A percentile compares a stretch with the other conserved stretches of the same genome.
phyloP scores from a whole-genome alignment of 257 asterid species.

The Plectranthus barbatus region DNA sequence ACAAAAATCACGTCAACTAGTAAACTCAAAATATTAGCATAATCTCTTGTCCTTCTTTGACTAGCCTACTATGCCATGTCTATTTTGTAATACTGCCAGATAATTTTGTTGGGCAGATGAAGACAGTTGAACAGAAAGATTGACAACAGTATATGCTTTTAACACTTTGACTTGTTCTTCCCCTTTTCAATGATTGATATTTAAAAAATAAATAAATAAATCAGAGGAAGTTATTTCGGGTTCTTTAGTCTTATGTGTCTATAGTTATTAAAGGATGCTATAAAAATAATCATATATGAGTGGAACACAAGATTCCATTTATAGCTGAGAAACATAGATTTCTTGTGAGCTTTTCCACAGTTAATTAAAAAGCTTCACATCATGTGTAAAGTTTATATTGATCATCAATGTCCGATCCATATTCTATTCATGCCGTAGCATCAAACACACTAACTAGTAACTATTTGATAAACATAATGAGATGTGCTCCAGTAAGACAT shows the following conservation, averaged over 20 bases:
- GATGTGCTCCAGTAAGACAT: not conserved
- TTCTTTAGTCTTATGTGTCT: not conserved
- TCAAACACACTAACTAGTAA: not conserved
- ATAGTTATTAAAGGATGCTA: not conserved
- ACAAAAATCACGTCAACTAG: not conserved
- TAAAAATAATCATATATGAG: not conserved
- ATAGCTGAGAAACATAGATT: not conserved
- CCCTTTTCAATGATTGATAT: not conserved
- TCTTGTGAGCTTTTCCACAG: not conserved
- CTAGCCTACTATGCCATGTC: not conserved
- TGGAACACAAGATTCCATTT: not conserved
- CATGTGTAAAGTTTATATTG: not conserved
- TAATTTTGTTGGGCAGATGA: not conserved
- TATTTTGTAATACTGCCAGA: not conserved
- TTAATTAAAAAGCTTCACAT: not conserved
- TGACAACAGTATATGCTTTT: not conserved
- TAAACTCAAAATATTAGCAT: not conserved
- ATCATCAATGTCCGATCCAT: not conserved
- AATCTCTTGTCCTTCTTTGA: not conserved
- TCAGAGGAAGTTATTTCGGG: not conserved
- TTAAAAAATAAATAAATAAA: too few relatives aligned
- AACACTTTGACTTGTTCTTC: not conserved
- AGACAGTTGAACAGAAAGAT: not conserved
- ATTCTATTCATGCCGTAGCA: not conserved
- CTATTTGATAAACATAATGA: not conserved